These are phyloP conservation scores for Zygosaccharomyces pseudobailii DNA, from an alignment of 1,139 yeast genomes.

Conservation along the genomic window DNA sequence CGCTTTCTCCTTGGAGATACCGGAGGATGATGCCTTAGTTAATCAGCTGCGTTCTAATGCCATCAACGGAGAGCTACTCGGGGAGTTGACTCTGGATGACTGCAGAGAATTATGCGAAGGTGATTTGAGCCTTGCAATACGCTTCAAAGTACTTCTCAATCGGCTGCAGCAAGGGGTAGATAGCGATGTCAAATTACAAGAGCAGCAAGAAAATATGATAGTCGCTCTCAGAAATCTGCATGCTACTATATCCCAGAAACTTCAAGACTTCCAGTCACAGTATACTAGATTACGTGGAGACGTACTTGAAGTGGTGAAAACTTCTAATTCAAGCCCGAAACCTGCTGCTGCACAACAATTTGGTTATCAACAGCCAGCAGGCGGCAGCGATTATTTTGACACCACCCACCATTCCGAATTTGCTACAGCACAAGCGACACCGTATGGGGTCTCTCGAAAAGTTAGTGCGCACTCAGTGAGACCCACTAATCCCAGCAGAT, in stretches of 20 bases:
- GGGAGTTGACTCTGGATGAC: conserved; percentile 56
- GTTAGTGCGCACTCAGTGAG: conserved; percentile 12
- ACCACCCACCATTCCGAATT: conserved; percentile 9
- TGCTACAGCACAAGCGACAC: conserved; percentile 5
- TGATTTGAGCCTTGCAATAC: conserved; percentile 42
- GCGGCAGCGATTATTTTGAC: conserved; percentile 10
- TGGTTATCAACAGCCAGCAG: conserved; percentile 17
- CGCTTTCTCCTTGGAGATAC: conserved; percentile 12
- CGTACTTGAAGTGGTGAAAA: conserved; percentile 29
- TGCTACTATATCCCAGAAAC: conserved; percentile 23
- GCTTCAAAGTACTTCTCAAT: conserved; percentile 41
- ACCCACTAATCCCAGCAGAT: conserved; percentile 7
- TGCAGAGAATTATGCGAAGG: conserved; percentile 54
- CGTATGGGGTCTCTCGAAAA: conserved; percentile 5
- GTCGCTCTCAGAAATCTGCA: conserved; percentile 25
- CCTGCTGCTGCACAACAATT: conserved; percentile 8
- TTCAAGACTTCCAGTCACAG: conserved; percentile 31
- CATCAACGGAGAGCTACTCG: conserved; percentile 58
- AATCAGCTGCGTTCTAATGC: conserved; percentile 46
- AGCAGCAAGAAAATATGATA: conserved; percentile 23
- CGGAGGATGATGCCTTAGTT: conserved; percentile 12
- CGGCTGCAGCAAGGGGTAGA: conserved; percentile 27
- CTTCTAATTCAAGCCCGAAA: conserved; percentile 11
- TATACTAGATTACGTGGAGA: conserved; percentile 29
- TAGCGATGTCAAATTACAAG: conserved; percentile 8